These are phyloP conservation scores for Pythium aquatile DNA, from an alignment of 352 stramenopile species.

Conservation along the genomic window DNA sequence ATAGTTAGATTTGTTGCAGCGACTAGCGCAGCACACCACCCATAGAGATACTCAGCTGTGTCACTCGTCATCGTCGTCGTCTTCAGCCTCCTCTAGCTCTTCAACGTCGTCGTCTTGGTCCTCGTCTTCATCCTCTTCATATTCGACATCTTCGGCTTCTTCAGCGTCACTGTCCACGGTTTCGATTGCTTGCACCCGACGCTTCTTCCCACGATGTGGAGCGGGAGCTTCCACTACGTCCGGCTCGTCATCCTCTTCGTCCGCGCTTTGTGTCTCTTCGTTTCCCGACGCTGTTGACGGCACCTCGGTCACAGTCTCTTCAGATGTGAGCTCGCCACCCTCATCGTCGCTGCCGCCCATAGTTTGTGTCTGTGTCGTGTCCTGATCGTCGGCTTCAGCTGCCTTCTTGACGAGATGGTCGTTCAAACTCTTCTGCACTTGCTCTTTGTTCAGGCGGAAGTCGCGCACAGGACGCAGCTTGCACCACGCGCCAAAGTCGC, in stretches of 20 bases:
- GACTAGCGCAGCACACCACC: slow-evolving; percentile 6
- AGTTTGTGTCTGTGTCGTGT: not conserved
- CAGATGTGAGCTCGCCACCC: slow-evolving; percentile 14
- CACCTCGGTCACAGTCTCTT: slow-evolving; percentile 1
- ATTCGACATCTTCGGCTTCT: slow-evolving; percentile 15
- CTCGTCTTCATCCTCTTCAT: slow-evolving; percentile 14
- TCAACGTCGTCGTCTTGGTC: slow-evolving; percentile 8
- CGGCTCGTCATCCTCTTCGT: slow-evolving; percentile 18
- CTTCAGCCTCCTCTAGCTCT: not conserved
- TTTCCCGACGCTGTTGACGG: slow-evolving; percentile 10
- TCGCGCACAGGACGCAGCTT: slow-evolving; percentile 46
- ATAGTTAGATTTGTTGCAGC: slow-evolving; percentile 9
- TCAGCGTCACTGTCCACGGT: slow-evolving; percentile 4
- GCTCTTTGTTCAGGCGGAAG: slow-evolving; percentile 51
- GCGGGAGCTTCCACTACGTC: not conserved
- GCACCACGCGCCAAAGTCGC: slow-evolving; percentile 55
- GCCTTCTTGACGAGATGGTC: slow-evolving; percentile 14
- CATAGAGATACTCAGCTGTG: not conserved
- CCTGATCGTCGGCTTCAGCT: slow-evolving; percentile 1
- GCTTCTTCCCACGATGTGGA: slow-evolving; percentile 2
- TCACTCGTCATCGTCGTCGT: not conserved
- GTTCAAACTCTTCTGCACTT: slow-evolving; percentile 23
- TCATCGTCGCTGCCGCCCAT: slow-evolving; percentile 6
- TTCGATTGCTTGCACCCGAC: slow-evolving; percentile 1
- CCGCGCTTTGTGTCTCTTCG: slow-evolving; percentile 23